Conservation (phyloP, 176 grass and related monocot species). For the Canna indica region DNA sequence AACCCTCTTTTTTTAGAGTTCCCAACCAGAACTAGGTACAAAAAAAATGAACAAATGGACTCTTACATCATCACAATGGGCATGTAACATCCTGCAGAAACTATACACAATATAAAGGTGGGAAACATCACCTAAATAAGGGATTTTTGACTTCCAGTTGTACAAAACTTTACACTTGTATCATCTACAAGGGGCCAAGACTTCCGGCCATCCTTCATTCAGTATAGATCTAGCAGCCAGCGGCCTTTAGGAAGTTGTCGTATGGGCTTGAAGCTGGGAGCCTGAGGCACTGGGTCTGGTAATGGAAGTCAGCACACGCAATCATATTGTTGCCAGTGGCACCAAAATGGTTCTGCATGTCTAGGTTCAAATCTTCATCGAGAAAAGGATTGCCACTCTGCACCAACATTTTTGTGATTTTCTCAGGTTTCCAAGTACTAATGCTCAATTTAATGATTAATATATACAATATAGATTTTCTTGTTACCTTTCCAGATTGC, state of each 20-base stretch:
- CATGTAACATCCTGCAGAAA: no score
- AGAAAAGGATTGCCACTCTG: conserved; percentile 13
- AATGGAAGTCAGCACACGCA: not conserved
- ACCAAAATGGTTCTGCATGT: not conserved
- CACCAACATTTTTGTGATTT: conserved; percentile 3
- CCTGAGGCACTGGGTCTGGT: conserved; percentile 7
- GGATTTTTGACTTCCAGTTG: no score
- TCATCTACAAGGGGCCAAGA: not conserved
- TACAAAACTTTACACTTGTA: no score
- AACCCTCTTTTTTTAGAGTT: no score
- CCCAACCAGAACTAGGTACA: no score
- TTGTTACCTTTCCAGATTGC: conserved; percentile 25
- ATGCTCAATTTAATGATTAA: not conserved
- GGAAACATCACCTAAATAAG: no score
- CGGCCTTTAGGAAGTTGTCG: conserved; percentile 22
- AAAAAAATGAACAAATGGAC: no score
- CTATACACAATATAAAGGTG: no score
- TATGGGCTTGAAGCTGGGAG: conserved; percentile 21
- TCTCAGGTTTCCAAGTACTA: no score
- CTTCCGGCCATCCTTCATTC: not conserved
- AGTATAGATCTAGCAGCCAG: not conserved
- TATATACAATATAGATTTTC: not conserved
- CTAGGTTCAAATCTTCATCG: conserved; percentile 2
- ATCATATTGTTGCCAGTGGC: not conserved
- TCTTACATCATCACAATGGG: no score